Evolutionary conservation across 257 asterid species (phyloP).

Genomic region (Petunia secreta): DNA sequence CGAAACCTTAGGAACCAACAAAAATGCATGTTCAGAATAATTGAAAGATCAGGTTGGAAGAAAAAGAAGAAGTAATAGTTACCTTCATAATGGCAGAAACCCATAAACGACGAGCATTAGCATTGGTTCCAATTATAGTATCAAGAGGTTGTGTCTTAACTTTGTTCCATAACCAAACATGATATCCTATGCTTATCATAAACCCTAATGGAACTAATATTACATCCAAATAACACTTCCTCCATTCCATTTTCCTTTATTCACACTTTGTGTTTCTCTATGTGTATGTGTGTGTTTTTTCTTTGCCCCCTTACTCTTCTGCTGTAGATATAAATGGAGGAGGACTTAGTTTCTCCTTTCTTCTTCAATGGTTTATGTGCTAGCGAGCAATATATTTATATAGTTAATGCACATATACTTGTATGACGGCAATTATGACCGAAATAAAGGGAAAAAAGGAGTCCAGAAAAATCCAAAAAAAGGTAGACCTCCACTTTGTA

Average conservation of each 20-base stretch:
- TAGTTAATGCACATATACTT: neutral
- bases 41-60: neutral
- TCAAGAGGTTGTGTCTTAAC: constrained; percentile 68
- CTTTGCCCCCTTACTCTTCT: neutral
- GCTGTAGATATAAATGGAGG: neutral
- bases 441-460: neutral
- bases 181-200: constrained; percentile 58
- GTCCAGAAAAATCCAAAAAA: neutral
- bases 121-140: constrained; percentile 77
- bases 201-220: constrained; percentile 74
- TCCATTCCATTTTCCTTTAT: constrained; percentile 74
- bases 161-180: constrained; percentile 72
- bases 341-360: constrained; percentile 8
- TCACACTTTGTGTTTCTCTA: neutral
- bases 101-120: constrained; percentile 81
- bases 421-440: neutral
- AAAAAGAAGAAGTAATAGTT: neutral
- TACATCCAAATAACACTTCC: constrained; percentile 70
- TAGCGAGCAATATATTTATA: neutral
- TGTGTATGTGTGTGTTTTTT: neutral
- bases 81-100: constrained; percentile 92
- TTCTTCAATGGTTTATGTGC: constrained; percentile 4
- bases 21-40: no score
- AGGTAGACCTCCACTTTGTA: neutral
- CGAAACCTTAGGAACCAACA: neutral